Evolutionary conservation across 2,329 filamentous ascomycete genomes (phyloP), one percentile per base, ranked within the genome.

Genomic region (Scleromitrula shiraiana): DNA sequence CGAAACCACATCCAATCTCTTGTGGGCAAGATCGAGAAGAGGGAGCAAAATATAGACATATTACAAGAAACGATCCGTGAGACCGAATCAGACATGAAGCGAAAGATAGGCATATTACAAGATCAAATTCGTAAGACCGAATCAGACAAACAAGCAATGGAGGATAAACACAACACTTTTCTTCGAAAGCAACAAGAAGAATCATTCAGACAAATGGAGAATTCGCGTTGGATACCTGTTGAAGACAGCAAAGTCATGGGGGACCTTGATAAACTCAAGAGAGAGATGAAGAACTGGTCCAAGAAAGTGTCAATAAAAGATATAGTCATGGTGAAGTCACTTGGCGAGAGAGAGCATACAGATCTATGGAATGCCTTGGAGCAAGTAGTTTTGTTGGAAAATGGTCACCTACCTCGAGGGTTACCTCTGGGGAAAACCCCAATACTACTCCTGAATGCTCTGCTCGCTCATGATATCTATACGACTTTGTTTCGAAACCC

Each of bases 361-460:
- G 35, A 23, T 29, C 37, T 54, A 3, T 14, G 33, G 12, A n/a
- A 36, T 9, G 19, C 27, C 14, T 33, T 53, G 24, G n/a, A 8
- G 7, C n/a, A 36, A 32, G 46, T 53, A 1, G 19, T 20, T 26
- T 1, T 36, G 2, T 14, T 51, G 7, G 30, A 53, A 7, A 32
- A 55, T 42, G 10, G 22, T 22, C 1, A 23, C 9, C 29, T 55
- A 30, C 52, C 50, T 7, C 7, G 30, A 7, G 40, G 40, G 0
- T 20, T 56, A 17, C 33, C 33, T 5, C 7, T 35, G 3, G 5
- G 30, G 38, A 57, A 49, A 41, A n/a, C 39, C 5, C 47, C 50
- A 29, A 26, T 17, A 12, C 46, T 57, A 17, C 41, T 56, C 9
- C 27, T 55, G n/a, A 56, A 50, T 42, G 54, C 53, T 3, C 46